Evolutionary conservation across 164 flowering plant genomes (phyloP), one percentile per base, ranked within the genome.

Genomic region (Vitis cinerea): DNA sequence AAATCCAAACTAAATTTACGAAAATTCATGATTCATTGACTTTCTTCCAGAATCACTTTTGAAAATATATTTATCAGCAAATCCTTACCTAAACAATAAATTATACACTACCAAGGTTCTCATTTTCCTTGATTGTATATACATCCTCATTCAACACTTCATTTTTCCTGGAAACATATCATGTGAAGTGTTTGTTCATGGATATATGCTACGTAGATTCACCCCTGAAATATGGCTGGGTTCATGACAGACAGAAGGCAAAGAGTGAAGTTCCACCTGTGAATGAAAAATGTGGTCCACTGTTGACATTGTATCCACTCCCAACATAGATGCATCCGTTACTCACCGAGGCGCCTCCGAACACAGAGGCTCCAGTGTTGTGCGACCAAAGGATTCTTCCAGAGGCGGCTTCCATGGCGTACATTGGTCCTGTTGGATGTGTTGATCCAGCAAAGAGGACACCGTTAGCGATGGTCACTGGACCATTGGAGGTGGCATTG

Each of bases 311-410:
- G 53, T 80, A 80, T 7, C 87, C 87, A 62, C 71, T 65, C 5
- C 84, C 85, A 6, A 82, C 59, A 30, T 77, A 83, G 7, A 77
- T 57, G 65, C 83, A 81, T 2, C 84, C 86, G 10, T 77, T 31
- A 64, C 84, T 81, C 6, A 76, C 76, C 15, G 86, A 81, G 9
- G 59, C 37, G 12, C 86, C 84, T 0, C 84, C 83, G 31, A 66
- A 81, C 0, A 79, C 69, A 1, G 82, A 68, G 10, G 78, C 83
- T 57, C 83, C 85, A 2, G 85, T 84, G 12, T 84, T 50, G 47
- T 75, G 58, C 1, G 85, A 75, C 87, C 84, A 84, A 15, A 84
- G n/a, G 51, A 84, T 77, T 23, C 56, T 56, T 2, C 86, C 86
- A 1, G 70, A 75, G 10, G 30, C 55, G 30, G 80, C 79, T 37